A percentile compares a stretch with the other conserved stretches of the same genome.
Conservation (phyloP, 768 basidiomycete genomes). For the Russula dissimulans region DNA sequence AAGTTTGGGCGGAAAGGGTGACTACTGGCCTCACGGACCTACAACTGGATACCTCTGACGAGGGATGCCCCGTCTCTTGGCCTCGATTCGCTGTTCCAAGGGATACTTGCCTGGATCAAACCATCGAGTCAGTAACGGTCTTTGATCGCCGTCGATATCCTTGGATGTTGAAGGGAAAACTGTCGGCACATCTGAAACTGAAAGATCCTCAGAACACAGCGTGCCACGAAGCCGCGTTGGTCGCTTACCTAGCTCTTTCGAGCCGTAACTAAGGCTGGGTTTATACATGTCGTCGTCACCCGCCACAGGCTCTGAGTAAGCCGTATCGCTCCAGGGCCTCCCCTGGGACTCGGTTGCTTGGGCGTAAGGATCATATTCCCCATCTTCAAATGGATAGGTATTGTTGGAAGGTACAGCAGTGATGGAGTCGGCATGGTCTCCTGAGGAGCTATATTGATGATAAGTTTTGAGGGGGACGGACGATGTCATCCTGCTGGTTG, state of each 20-base stretch:
- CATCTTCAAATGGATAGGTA: constrained; percentile 12
- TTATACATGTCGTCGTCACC: neutral
- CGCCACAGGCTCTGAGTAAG: neutral
- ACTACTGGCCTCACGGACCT: constrained; percentile 37
- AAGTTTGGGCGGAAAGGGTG: neutral
- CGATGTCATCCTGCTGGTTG: constrained; percentile 35
- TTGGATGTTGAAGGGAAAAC: neutral
- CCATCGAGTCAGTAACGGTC: constrained; percentile 5
- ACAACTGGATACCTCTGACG: constrained; percentile 72
- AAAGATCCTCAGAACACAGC: neutral
- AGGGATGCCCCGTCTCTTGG: constrained; percentile 79
- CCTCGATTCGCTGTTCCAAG: constrained; percentile 72
- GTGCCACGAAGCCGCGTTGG: no score
- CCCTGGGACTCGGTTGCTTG: neutral
- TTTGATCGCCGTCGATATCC: neutral
- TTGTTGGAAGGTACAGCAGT: neutral
- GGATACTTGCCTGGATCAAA: constrained; percentile 34
- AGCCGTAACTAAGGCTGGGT: constrained; percentile 1
- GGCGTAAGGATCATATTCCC: constrained; percentile 8
- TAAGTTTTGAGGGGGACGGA: neutral
- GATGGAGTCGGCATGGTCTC: neutral
- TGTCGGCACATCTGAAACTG: constrained; percentile 2
- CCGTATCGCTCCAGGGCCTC: neutral
- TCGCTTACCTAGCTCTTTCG: constrained; percentile 10
- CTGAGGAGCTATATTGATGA: neutral